Conservation (phyloP, 2,329 filamentous ascomycete genomes). For the Talaromyces sp. region DNA sequence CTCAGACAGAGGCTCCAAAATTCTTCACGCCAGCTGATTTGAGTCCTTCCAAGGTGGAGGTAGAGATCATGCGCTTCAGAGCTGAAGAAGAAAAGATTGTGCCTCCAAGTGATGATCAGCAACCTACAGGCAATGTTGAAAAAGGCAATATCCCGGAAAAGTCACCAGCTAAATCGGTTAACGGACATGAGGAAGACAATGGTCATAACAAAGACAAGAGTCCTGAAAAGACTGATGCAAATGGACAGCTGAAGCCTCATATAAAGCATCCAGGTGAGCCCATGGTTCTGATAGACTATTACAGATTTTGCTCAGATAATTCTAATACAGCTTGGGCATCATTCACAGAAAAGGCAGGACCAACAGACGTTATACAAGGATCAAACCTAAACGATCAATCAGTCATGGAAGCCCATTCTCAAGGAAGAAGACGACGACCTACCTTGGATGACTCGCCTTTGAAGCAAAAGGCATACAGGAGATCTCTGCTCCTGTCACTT, state of each 20-base stretch:
- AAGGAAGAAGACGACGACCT: neutral
- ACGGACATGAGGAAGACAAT: neutral
- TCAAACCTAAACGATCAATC: neutral
- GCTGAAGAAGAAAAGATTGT: neutral
- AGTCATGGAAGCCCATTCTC: neutral
- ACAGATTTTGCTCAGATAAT: neutral
- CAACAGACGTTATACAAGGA: neutral
- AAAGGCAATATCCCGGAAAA: neutral
- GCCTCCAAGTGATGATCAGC: neutral
- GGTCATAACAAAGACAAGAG: neutral
- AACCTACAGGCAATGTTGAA: neutral
- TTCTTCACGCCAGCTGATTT: neutral
- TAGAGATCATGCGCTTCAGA: neutral
- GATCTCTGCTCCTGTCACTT: neutral
- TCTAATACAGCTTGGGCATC: neutral
- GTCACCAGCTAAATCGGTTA: neutral
- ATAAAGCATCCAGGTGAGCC: neutral
- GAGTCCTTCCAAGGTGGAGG: constrained; percentile 12
- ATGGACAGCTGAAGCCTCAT: neutral
- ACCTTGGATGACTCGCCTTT: neutral
- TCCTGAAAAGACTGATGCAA: neutral
- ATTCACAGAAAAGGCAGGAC: neutral
- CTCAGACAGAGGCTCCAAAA: too few relatives aligned
- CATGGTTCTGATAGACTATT: neutral
- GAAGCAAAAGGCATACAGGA: neutral